These are phyloP conservation scores for Puccinellia tenuiflora DNA, from an alignment of 176 grass and related monocot genomes.

Conservation along the genomic window DNA sequence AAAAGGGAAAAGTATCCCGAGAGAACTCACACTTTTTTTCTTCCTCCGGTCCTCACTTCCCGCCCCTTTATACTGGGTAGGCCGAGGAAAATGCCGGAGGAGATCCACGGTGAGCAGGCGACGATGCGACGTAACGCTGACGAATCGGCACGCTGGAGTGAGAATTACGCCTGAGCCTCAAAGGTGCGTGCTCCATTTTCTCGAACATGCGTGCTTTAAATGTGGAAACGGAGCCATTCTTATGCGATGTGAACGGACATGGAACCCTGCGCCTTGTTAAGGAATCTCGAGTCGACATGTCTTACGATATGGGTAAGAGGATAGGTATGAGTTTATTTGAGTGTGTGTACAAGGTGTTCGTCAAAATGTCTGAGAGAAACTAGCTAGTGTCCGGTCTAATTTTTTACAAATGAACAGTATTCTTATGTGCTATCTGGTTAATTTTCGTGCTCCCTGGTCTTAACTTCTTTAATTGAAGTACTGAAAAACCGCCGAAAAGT, in stretches of 20 bases:
- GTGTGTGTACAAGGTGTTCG: not conserved
- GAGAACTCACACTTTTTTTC: not conserved
- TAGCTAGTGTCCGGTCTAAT: not conserved
- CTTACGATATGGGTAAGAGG: not conserved
- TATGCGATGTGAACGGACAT: too few species aligned
- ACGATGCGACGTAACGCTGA: not conserved
- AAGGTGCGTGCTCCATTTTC: not conserved
- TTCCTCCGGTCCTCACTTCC: not conserved
- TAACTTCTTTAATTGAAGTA: not conserved
- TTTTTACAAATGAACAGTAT: not conserved
- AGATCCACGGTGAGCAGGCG: not conserved
- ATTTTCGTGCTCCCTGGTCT: not conserved
- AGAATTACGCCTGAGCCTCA: not conserved
- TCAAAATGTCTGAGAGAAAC: not conserved
- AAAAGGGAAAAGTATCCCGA: too few species aligned
- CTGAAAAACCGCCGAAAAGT: not conserved
- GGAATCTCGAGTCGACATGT: not conserved
- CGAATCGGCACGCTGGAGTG: not conserved
- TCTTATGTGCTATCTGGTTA: not conserved
- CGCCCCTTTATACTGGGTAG: not conserved
- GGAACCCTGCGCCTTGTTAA: not conserved
- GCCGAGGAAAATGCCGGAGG: not conserved
- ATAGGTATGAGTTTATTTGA: not conserved
- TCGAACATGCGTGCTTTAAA: not conserved
- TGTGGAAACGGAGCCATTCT: not conserved